Evolutionary conservation across 352 stramenopile genomes (phyloP).

Genomic region (Pythium brachiatum): DNA sequence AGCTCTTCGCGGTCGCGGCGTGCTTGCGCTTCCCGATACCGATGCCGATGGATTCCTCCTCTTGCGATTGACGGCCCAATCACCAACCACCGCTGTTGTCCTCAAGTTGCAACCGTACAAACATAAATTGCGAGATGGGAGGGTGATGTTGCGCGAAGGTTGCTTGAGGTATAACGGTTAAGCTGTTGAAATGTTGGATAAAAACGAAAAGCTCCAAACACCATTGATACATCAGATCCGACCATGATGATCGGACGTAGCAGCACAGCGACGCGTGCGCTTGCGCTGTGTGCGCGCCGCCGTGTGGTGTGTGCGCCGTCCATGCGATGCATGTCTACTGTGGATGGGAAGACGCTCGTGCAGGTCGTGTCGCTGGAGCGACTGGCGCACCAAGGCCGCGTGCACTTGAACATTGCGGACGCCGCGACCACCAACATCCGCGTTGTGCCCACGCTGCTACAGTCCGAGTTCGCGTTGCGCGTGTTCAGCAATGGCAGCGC

Average conservation of each 20-base stretch:
- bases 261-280: neutral
- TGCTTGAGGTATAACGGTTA: slow-evolving; percentile 4
- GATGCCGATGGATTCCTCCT: slow-evolving; percentile 20
- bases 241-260: slow-evolving; percentile 8
- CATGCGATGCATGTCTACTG: slow-evolving; percentile 2
- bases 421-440: slow-evolving; percentile 32
- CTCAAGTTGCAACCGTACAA: slow-evolving; percentile 10
- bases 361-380: slow-evolving; percentile 36
- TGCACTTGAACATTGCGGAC: slow-evolving; percentile 46
- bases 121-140: slow-evolving; percentile 11
- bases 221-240: neutral
- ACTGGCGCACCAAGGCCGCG: slow-evolving; percentile 37
- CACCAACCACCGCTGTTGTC: slow-evolving; percentile 24
- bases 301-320: neutral
- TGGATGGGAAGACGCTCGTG: neutral
- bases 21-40: neutral
- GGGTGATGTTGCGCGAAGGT: slow-evolving; percentile 13
- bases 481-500: slow-evolving; percentile 10
- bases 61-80: slow-evolving; percentile 7
- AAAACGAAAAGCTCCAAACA: neutral
- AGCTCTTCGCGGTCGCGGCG: too few species aligned
- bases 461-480: slow-evolving; percentile 46
- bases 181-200: neutral
- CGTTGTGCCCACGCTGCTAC: slow-evolving; percentile 47
- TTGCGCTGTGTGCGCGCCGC: slow-evolving; percentile 2